Evolutionary conservation across 176 grass and related monocot genomes (phyloP), one percentile per base, ranked within the genome.

Genomic region (Oryza meyeriana): DNA sequence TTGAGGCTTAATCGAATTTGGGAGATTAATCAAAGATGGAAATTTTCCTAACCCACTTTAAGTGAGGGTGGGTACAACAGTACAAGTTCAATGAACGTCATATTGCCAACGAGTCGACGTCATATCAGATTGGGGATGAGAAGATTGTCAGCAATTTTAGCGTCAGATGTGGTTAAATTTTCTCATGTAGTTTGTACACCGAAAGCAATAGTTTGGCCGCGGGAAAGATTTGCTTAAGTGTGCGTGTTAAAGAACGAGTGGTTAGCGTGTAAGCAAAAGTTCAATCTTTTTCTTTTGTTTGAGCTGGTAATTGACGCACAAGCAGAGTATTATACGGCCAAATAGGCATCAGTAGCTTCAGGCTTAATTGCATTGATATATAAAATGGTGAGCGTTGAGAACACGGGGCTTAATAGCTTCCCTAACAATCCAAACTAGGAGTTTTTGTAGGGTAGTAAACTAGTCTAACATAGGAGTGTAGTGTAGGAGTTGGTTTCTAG

Each of bases 11-110:
- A 26, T 55, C 61, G 8, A 10, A 13, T 44, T 4, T 61, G 12
- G 35, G 47, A 42, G 20, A 59, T 42, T 25, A 57, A 57, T 48
- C 32, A 26, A 17, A 59, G 27, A 72, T 63, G 28, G 32, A 26
- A 72, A 45, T 66, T 79, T 66, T 50, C 25, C 61, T 24, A 29
- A 30, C 59, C 17, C 26, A 27, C 64, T 80, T 80, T 68, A 33
- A 67, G 63, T 48, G 34, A 69, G 45, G 78, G n/a, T 28, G 78
- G 25, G 64, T 57, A 18, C 0, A 35, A 80, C 12, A 1, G 44
- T 57, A 18, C 0, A 35, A 55, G 8, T 27, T 80, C 64, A 66
- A 26, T 55, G 64, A n/a, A 68, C 30, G 22, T 67, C 63, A 79
- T 3, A 24, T 33, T 12, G 31, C 44, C 24, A 69, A 38, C 16